Conservation (phyloP, 257 asterid genomes). For the Phtheirospermum japonicum region DNA sequence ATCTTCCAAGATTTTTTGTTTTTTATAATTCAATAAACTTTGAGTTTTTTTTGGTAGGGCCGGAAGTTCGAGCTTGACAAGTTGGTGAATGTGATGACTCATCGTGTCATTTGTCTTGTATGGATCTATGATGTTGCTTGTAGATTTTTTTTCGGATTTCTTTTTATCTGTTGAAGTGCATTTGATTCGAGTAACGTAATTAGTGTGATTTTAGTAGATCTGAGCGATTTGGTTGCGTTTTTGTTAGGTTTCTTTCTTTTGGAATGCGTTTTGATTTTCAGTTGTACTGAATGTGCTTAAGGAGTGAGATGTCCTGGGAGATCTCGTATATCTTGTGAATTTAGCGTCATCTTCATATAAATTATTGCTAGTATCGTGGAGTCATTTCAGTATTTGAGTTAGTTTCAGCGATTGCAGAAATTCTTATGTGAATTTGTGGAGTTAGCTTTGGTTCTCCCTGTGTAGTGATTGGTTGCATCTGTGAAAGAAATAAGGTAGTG, state of each 20-base stretch:
- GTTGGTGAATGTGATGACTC: too few species aligned
- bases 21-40: too few species aligned
- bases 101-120: neutral
- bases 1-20: too few species aligned
- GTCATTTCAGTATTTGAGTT: neutral
- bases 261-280: neutral
- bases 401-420: neutral
- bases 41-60: too few species aligned
- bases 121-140: slow-evolving; percentile 4
- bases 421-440: neutral
- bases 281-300: too few species aligned
- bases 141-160: too few species aligned
- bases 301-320: too few species aligned
- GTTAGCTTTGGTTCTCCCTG: neutral
- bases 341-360: neutral
- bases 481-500: too few species aligned
- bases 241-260: neutral
- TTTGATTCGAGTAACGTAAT: neutral
- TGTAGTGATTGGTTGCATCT: too few species aligned
- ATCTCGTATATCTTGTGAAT: neutral
- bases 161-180: neutral
- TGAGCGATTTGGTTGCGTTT: neutral
- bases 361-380: neutral
- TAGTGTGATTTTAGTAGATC: slow-evolving; percentile 11
- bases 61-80: too few species aligned